Conservation (phyloP, 495 filamentous ascomycete species). For the Xylaria bambusicola region DNA sequence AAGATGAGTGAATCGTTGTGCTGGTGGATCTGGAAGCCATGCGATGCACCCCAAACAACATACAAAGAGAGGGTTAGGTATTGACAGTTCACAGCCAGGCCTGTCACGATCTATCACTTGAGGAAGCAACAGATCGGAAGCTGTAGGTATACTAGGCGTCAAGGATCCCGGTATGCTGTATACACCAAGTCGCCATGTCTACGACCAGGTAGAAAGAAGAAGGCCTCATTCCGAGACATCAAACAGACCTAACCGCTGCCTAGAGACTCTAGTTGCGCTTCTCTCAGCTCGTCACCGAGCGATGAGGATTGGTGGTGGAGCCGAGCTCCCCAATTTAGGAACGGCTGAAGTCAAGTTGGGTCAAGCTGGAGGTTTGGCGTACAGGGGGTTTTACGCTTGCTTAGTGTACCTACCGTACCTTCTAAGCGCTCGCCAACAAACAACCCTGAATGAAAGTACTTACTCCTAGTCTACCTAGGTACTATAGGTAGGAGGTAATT, state of each 20-base stretch:
- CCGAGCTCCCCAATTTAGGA: conserved; percentile 4
- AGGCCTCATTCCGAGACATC: not conserved
- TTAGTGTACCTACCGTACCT: too few relatives aligned
- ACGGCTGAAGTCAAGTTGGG: conserved; percentile 7
- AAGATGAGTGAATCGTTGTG: not conserved
- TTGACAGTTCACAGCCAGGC: not conserved
- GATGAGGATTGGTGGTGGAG: not conserved
- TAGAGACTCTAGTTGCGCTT: not conserved
- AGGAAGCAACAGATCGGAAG: not conserved
- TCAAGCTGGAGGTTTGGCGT: not conserved
- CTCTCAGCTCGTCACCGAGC: conserved; percentile 6
- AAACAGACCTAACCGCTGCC: not conserved
- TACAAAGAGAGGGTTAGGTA: conserved; percentile 1
- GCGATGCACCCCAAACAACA: not conserved
- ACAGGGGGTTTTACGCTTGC: conserved; percentile 1
- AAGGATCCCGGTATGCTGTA: too few relatives aligned
- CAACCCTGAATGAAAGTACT: too few relatives aligned
- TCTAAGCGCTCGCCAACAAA: too few relatives aligned
- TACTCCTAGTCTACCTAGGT: too few relatives aligned
- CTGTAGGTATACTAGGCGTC: not conserved
- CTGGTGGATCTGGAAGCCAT: not conserved
- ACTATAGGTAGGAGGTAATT: too few relatives aligned
- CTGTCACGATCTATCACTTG: not conserved
- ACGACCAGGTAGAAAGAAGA: not conserved
- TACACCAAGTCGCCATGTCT: not conserved